A percentile compares a stretch with the other conserved stretches of the same genome.
These are phyloP conservation scores for Rhodotorula paludigena DNA, from an alignment of 768 basidiomycete genomes.

Conservation along the genomic window DNA sequence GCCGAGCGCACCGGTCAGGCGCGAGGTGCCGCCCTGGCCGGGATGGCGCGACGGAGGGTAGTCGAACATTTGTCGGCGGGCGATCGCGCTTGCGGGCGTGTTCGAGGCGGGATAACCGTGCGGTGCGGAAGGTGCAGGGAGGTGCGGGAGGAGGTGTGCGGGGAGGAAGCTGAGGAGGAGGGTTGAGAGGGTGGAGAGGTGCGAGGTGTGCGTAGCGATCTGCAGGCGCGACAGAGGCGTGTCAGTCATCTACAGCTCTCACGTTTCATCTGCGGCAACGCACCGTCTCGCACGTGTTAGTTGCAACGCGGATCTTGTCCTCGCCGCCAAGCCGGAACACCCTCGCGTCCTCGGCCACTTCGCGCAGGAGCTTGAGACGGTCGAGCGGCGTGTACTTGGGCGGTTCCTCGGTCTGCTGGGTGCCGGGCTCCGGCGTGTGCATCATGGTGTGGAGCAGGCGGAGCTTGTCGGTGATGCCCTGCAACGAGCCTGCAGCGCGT, in stretches of 20 bases:
- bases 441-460: slow-evolving; percentile 69
- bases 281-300: slow-evolving; percentile 43
- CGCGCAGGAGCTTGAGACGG: slow-evolving; percentile 76
- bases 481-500: slow-evolving; percentile 61
- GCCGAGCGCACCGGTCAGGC: slow-evolving; percentile 14
- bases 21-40: slow-evolving; percentile 13
- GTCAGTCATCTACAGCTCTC: no score
- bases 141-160: slow-evolving; percentile 32
- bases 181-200: slow-evolving; percentile 35
- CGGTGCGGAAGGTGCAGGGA: slow-evolving; percentile 31
- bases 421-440: slow-evolving; percentile 11
- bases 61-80: slow-evolving; percentile 32
- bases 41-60: slow-evolving; percentile 23
- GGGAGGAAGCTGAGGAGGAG: slow-evolving; percentile 39
- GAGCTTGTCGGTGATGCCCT: slow-evolving; percentile 74
- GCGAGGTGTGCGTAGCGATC: slow-evolving; percentile 33
- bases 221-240: slow-evolving; percentile 5
- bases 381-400: slow-evolving; percentile 50
- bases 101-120: slow-evolving; percentile 28
- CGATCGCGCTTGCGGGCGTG: slow-evolving; percentile 7
- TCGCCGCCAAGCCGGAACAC: slow-evolving; percentile 42
- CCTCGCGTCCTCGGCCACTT: slow-evolving; percentile 86
- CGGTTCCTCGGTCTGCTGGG: slow-evolving; percentile 50
- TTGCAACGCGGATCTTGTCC: slow-evolving; percentile 45
- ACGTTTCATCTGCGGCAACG: no score